phyloP scores from a whole-genome alignment of 2,329 filamentous ascomycete genomes.

The Paracoccidioides brasiliensis region DNA sequence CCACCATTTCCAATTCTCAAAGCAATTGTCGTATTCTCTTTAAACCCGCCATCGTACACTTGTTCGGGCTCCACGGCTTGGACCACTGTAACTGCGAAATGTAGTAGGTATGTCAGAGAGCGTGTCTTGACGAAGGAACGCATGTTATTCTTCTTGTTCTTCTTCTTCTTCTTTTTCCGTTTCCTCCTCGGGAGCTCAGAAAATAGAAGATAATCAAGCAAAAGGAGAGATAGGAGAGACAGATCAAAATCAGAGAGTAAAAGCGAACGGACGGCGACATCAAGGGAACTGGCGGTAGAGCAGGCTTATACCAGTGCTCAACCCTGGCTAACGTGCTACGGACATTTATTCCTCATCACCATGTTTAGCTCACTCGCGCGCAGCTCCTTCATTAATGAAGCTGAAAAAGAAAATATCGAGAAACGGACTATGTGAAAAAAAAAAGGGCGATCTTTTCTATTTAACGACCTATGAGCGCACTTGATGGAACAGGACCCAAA shows the following conservation, averaged over 20 bases:
- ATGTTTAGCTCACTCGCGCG: background rate
- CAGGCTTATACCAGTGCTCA: background rate
- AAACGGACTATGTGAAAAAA: too few relatives aligned
- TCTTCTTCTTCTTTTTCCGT: background rate
- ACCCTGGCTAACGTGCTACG: background rate
- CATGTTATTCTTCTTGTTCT: background rate
- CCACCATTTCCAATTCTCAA: conserved; percentile 24
- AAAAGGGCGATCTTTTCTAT: too few relatives aligned
- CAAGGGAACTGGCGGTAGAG: background rate
- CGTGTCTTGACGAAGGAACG: background rate
- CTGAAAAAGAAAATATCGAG: too few relatives aligned
- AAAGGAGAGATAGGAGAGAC: background rate
- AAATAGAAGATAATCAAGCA: background rate
- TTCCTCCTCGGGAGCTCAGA: background rate
- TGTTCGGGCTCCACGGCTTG: background rate
- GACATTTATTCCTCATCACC: background rate
- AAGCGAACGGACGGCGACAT: background rate
- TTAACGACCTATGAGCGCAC: too few relatives aligned
- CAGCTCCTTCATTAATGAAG: too few relatives aligned
- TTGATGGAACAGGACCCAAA: too few relatives aligned
- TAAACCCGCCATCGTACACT: background rate
- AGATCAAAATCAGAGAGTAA: background rate
- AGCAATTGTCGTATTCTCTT: background rate
- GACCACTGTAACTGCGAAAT: background rate
- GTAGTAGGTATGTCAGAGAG: background rate